Percentiles rank a stretch among this genome's conserved stretches.
These are phyloP conservation scores for Tricholoma flavovirens DNA, from an alignment of 768 basidiomycete species.

Conservation along the genomic window DNA sequence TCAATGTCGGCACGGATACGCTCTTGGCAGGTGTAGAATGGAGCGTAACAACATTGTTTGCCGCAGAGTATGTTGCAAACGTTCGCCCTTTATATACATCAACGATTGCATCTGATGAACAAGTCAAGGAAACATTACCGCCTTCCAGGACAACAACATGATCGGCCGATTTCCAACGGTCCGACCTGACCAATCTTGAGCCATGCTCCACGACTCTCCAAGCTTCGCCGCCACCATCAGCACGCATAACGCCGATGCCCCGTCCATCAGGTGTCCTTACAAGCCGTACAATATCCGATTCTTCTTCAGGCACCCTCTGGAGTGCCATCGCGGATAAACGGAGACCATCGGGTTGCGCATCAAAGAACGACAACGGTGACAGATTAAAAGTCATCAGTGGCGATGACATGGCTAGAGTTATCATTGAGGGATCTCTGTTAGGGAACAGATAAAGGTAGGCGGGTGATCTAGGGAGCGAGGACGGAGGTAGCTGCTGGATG, in stretches of 20 bases:
- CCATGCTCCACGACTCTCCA: slow-evolving; percentile 52
- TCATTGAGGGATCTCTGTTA: slow-evolving; percentile 30
- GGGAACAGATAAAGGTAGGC: slow-evolving; percentile 50
- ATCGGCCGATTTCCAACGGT: slow-evolving; percentile 53
- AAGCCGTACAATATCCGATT: slow-evolving; percentile 51
- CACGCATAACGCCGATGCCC: slow-evolving; percentile 64
- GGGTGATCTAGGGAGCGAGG: slow-evolving; percentile 42
- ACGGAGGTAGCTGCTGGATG: slow-evolving; percentile 56
- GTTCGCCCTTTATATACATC: slow-evolving; percentile 35
- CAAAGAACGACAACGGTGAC: slow-evolving; percentile 56
- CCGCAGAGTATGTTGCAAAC: slow-evolving; percentile 54
- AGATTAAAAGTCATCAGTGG: slow-evolving; percentile 61
- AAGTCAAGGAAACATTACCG: slow-evolving; percentile 35
- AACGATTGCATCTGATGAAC: not conserved
- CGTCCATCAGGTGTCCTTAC: slow-evolving; percentile 76
- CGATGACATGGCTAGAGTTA: slow-evolving; percentile 61
- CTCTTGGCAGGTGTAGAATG: slow-evolving; percentile 41
- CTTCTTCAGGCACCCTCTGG: slow-evolving; percentile 38
- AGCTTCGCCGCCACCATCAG: slow-evolving; percentile 52
- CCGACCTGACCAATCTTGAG: slow-evolving; percentile 40
- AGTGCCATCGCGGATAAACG: slow-evolving; percentile 34
- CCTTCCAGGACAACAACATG: slow-evolving; percentile 65
- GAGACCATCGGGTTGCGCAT: slow-evolving; percentile 50
- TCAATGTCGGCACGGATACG: slow-evolving; percentile 44
- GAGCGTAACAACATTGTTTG: slow-evolving; percentile 44